Evolutionary conservation across 1,284 basidiomycete genomes (phyloP).

Genomic region (Ceratorhiza oryzae-sativae): DNA sequence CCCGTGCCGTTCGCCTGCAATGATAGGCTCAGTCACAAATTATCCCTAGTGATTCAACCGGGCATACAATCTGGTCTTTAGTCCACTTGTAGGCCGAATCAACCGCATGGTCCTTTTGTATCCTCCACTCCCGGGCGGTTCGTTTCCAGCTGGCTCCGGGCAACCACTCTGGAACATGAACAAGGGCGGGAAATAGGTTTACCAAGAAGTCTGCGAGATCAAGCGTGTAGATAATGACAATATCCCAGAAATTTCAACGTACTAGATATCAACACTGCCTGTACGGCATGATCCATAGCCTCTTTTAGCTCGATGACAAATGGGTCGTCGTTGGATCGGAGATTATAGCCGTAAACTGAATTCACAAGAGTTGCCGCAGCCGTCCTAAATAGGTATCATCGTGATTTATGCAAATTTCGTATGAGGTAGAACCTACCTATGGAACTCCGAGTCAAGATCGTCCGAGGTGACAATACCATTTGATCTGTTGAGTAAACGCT

Average conservation of each 20-base stretch:
- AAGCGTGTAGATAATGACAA: neutral
- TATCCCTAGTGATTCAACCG: neutral
- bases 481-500: slow-evolving; percentile 9
- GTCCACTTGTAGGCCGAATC: slow-evolving; percentile 17
- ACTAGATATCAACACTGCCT: neutral
- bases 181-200: slow-evolving; percentile 11
- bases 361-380: neutral
- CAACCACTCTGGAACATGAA: slow-evolving; percentile 38
- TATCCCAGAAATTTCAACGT: neutral
- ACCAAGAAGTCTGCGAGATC: slow-evolving; percentile 11
- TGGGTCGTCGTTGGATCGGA: slow-evolving; percentile 8
- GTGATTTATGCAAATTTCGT: neutral
- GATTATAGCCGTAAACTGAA: slow-evolving; percentile 10
- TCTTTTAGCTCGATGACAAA: neutral
- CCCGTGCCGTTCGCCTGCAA: neutral
- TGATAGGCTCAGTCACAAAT: neutral
- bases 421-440: neutral
- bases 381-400: neutral
- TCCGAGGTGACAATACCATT: neutral
- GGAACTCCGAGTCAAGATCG: neutral
- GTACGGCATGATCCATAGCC: slow-evolving; percentile 8
- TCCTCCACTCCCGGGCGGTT: slow-evolving; percentile 13
- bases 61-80: neutral
- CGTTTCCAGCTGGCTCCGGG: slow-evolving; percentile 37
- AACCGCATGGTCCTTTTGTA: slow-evolving; percentile 6